Conservation (phyloP, 2,329 filamentous ascomycete species). For the Cryoendolithus antarcticus region DNA sequence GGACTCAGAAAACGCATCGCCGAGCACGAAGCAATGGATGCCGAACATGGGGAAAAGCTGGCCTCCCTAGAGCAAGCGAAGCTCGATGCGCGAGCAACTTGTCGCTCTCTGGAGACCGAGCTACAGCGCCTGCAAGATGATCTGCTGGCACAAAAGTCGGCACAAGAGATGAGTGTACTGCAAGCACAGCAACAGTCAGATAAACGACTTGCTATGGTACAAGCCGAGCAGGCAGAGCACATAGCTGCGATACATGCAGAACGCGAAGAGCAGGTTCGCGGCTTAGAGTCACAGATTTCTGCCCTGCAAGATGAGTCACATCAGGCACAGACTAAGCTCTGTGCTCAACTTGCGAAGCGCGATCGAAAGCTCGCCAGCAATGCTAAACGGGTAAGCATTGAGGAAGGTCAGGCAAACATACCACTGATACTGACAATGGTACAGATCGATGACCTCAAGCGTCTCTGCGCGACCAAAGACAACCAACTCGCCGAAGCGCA, state of each 20-base stretch:
- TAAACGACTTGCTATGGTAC: too few relatives aligned
- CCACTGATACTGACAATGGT: neutral
- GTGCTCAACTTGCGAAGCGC: conserved; percentile 4
- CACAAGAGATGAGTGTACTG: neutral
- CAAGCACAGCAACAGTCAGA: neutral
- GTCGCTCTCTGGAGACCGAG: too few relatives aligned
- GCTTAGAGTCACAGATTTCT: neutral
- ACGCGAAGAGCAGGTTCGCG: neutral
- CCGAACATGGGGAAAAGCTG: too few relatives aligned
- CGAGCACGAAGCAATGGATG: too few relatives aligned
- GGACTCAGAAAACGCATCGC: too few relatives aligned
- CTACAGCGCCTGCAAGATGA: neutral
- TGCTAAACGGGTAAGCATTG: conserved; percentile 4
- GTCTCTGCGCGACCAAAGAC: conserved; percentile 23
- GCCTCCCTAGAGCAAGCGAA: too few relatives aligned
- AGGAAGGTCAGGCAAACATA: too few relatives aligned
- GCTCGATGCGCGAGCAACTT: too few relatives aligned
- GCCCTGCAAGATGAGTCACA: conserved; percentile 8
- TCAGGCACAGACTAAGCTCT: conserved; percentile 6
- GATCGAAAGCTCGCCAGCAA: conserved; percentile 3
- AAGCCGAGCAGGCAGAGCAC: too few relatives aligned
- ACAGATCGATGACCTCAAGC: conserved; percentile 18
- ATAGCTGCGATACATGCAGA: too few relatives aligned
- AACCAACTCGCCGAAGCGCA: conserved; percentile 26
- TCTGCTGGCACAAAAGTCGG: neutral